phyloP scores from a whole-genome alignment of 352 stramenopile species.

The Phytophthora crassamura region DNA sequence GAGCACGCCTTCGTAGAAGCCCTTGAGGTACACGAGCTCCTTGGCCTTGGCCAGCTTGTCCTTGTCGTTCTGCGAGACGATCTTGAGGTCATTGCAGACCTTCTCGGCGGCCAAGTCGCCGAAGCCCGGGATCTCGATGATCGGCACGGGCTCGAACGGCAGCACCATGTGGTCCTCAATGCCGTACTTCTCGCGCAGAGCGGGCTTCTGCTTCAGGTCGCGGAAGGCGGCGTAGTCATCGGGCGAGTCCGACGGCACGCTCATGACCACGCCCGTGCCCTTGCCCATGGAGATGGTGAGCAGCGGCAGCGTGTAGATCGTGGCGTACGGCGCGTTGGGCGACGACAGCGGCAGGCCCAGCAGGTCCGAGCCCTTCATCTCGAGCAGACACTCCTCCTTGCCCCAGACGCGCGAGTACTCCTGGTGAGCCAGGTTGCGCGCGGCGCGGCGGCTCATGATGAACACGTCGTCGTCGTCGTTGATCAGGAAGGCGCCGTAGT shows the following conservation, averaged over 20 bases:
- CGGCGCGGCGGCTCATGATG: conserved; percentile 94
- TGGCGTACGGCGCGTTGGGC: conserved; percentile 97
- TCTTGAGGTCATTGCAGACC: conserved; percentile 98
- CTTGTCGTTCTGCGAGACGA: conserved; percentile 99
- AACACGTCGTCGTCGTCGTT: conserved; percentile 95
- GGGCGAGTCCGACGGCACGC: conserved; percentile 98
- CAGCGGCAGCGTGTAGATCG: conserved; percentile 99
- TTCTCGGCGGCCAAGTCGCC: conserved; percentile 96
- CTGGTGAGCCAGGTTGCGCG: conserved; percentile 97
- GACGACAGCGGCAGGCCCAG: conserved; percentile 96
- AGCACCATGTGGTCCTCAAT: conserved; percentile 99
- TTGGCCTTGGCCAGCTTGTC: conserved; percentile 99
- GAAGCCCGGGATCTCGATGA: conserved; percentile 99
- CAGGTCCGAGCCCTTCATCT: conserved; percentile 97
- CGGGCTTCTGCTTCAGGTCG: conserved; percentile 98
- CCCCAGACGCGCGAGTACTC: conserved; percentile 90
- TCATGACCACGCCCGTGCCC: conserved; percentile 99
- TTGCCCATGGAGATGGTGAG: conserved; percentile 99
- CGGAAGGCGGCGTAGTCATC: conserved; percentile 99
- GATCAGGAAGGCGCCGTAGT: conserved; percentile 98
- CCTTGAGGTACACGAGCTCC: conserved; percentile 98
- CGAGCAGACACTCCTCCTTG: conserved; percentile 87
- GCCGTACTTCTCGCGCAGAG: conserved; percentile 98
- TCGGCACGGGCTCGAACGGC: conserved; percentile 98
- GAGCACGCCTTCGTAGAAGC: conserved; percentile 99